A percentile compares a stretch with the other conserved stretches of the same genome.
Conservation (phyloP, 768 basidiomycete species). For the Omphalotus guepiniiformis region DNA sequence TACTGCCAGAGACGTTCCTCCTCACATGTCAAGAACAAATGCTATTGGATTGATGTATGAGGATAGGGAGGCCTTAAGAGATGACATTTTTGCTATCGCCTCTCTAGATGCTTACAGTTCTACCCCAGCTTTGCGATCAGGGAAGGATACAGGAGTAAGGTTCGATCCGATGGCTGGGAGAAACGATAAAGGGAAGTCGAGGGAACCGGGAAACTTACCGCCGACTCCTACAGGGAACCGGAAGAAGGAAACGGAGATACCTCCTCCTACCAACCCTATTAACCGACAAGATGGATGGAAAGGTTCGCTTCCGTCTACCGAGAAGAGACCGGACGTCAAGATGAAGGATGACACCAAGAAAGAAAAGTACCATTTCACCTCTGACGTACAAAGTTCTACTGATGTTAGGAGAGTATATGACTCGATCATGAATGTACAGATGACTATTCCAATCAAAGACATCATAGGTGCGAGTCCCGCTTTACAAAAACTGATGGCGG, state of each 20-base stretch:
- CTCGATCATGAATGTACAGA: not conserved
- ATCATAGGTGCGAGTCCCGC: not conserved
- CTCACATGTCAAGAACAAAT: not conserved
- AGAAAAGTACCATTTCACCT: slow-evolving; percentile 7
- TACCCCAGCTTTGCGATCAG: not conserved
- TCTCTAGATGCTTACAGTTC: no score
- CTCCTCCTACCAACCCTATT: slow-evolving; percentile 5
- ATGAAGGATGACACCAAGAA: not conserved
- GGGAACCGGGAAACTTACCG: not conserved
- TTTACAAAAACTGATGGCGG: not conserved
- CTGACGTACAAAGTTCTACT: not conserved
- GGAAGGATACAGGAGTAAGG: not conserved
- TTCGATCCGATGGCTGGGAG: not conserved
- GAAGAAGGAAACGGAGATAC: no score
- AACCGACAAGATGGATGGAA: slow-evolving; percentile 9
- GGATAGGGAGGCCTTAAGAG: not conserved
- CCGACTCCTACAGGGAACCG: not conserved
- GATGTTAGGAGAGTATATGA: not conserved
- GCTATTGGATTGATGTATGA: not conserved
- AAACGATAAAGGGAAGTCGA: no score
- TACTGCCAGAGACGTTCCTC: not conserved
- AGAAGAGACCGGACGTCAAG: not conserved
- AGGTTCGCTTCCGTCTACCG: not conserved
- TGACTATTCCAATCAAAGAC: not conserved
- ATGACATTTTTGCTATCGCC: not conserved